Conservation (phyloP, 257 asterid species). For the Fraxinus quadrangulata region DNA sequence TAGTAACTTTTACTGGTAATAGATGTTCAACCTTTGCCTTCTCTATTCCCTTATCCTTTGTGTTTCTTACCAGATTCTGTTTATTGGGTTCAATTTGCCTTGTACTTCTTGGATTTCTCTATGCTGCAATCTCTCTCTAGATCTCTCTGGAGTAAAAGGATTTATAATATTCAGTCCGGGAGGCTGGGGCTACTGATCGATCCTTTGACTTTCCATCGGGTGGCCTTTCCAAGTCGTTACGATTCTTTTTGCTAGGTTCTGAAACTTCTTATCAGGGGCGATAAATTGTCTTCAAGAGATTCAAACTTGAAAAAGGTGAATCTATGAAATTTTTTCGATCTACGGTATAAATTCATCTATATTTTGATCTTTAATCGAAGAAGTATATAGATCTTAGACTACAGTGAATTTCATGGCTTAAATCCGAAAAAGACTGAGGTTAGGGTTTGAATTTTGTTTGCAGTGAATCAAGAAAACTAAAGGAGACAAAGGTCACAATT, state of each 20-base stretch:
- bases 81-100: slow-evolving; percentile 18
- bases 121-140: slow-evolving; percentile 1
- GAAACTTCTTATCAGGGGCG: slow-evolving; percentile 19
- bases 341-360: background rate
- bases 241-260: background rate
- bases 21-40: slow-evolving; percentile 14
- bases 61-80: slow-evolving; percentile 6
- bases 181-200: background rate
- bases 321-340: background rate
- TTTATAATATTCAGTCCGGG: background rate
- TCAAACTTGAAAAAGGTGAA: background rate
- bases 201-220: background rate
- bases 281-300: background rate
- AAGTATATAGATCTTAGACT: background rate
- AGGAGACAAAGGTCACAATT: background rate
- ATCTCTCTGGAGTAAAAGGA: background rate
- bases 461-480: background rate
- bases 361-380: background rate
- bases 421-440: slow-evolving; percentile 7
- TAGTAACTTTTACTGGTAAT: slow-evolving; percentile 14
- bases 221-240: background rate
- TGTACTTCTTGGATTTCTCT: background rate
- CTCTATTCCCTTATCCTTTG: slow-evolving; percentile 23
- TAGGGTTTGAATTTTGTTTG: slow-evolving; percentile 25
- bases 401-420: background rate